A percentile compares a stretch with the other conserved stretches of the same genome.
Conservation (phyloP, 495 filamentous ascomycete genomes). For the Wilcoxina mikolae region DNA sequence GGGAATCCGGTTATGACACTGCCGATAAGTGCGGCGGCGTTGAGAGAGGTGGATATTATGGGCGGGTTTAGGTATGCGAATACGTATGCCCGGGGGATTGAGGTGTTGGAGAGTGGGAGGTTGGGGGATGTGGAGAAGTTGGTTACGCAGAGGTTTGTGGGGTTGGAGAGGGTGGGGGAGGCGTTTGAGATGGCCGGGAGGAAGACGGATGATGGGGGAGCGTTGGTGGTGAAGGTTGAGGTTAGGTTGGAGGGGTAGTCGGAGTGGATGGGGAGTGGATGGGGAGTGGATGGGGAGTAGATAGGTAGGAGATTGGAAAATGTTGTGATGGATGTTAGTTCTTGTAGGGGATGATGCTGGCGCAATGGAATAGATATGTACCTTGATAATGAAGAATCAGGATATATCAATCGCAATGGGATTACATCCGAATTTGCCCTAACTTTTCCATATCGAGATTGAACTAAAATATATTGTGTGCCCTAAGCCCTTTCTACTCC, state of each 20-base stretch:
- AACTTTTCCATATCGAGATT: too few species aligned
- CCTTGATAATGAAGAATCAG: too few species aligned
- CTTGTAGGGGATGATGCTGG: too few species aligned
- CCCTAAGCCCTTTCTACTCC: too few species aligned
- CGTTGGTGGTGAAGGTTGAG: constrained; percentile 67
- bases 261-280: constrained; percentile 28
- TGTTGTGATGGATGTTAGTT: too few species aligned
- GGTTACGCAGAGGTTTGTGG: constrained; percentile 61
- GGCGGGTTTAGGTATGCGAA: constrained; percentile 89
- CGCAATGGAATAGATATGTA: too few species aligned
- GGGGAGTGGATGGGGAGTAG: too few species aligned
- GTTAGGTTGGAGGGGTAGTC: constrained; percentile 14
- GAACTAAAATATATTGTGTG: too few species aligned
- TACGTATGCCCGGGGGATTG: constrained; percentile 61
- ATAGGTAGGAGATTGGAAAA: too few species aligned
- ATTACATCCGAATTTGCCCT: too few species aligned
- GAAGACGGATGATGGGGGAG: constrained; percentile 61
- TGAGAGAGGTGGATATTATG: constrained; percentile 78
- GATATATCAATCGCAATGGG: too few species aligned
- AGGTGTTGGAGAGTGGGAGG: constrained; percentile 47
- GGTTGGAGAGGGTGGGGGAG: constrained; percentile 47
- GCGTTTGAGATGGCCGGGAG: constrained; percentile 73
- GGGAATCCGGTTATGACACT: constrained; percentile 80
- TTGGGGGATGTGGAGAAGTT: constrained; percentile 43
- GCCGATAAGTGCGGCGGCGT: constrained; percentile 67